Evolutionary conservation across 2,329 filamentous ascomycete species (phyloP).

Genomic region (Fusarium hostae): DNA sequence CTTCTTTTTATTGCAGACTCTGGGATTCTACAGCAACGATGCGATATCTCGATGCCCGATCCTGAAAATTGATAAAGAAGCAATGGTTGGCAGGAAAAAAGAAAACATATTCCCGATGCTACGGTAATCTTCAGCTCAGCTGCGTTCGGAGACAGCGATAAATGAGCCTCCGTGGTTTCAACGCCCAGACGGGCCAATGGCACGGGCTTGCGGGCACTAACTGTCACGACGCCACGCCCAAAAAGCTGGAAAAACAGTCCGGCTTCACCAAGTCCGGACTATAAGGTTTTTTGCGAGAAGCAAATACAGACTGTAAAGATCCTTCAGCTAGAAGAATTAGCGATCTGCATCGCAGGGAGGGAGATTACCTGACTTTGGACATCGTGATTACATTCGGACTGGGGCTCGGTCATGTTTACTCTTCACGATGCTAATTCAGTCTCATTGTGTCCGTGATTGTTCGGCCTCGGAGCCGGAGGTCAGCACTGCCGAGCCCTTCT

Average conservation of each 20-base stretch:
- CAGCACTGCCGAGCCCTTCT: slow-evolving; percentile 2
- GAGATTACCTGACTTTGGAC: slow-evolving; percentile 16
- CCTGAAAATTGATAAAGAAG: slow-evolving; percentile 29
- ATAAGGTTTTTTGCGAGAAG: not conserved
- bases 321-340: not conserved
- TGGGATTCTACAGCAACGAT: slow-evolving; percentile 10
- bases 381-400: slow-evolving; percentile 13
- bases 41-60: slow-evolving; percentile 16
- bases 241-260: slow-evolving; percentile 24
- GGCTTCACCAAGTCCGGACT: not conserved
- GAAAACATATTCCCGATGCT: slow-evolving; percentile 7
- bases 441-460: slow-evolving; percentile 22
- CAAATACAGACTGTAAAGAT: not conserved
- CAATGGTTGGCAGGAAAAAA: slow-evolving; percentile 9
- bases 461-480: slow-evolving; percentile 27
- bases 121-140: slow-evolving; percentile 18
- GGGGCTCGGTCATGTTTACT: not conserved
- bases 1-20: not conserved
- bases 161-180: not conserved
- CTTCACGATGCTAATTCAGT: not conserved
- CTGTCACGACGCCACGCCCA: slow-evolving; percentile 21
- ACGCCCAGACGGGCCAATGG: slow-evolving; percentile 11
- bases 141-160: slow-evolving; percentile 16
- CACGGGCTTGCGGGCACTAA: slow-evolving; percentile 1
- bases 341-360: slow-evolving; percentile 18